These are phyloP conservation scores for Mortierella sp. DNA, from an alignment of 371 early-diverging fungal species.

Conservation along the genomic window DNA sequence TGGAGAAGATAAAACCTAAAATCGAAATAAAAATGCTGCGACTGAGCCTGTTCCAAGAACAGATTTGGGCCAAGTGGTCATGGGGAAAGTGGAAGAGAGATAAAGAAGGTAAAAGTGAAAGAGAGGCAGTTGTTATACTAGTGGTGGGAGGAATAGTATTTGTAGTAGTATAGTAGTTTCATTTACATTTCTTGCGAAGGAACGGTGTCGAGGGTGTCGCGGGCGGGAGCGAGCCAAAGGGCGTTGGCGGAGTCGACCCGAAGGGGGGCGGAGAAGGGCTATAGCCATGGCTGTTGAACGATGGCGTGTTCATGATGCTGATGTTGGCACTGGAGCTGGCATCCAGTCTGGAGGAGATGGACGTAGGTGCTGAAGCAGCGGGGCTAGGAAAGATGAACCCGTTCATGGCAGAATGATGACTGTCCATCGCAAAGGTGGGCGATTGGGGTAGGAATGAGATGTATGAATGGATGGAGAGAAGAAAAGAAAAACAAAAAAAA, in stretches of 20 bases:
- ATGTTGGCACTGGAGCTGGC: slow-evolving; percentile 1
- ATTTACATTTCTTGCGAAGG: slow-evolving; percentile 36
- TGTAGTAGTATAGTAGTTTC: no score
- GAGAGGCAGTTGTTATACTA: no score
- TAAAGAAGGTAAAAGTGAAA: no score
- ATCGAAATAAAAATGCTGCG: no score
- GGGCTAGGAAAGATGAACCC: slow-evolving; percentile 37
- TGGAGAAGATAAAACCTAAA: no score
- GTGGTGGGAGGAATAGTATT: no score
- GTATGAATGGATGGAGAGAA: background rate
- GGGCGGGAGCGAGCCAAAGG: slow-evolving; percentile 19
- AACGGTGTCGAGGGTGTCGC: background rate
- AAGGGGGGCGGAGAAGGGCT: slow-evolving; percentile 6
- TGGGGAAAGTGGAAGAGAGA: no score
- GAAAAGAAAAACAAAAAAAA: background rate
- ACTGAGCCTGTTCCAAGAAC: no score
- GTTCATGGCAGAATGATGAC: slow-evolving; percentile 14
- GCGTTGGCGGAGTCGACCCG: no score
- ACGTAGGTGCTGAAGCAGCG: slow-evolving; percentile 6
- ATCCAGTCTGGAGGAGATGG: slow-evolving; percentile 33
- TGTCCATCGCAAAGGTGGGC: slow-evolving; percentile 16
- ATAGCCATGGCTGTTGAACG: slow-evolving; percentile 2
- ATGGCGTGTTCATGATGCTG: background rate
- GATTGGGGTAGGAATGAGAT: background rate
- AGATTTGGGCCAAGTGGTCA: no score